Percentiles rank a stretch among this genome's conserved stretches.
Conservation (phyloP, 306 rosid species). For the Cicer bijugum region DNA sequence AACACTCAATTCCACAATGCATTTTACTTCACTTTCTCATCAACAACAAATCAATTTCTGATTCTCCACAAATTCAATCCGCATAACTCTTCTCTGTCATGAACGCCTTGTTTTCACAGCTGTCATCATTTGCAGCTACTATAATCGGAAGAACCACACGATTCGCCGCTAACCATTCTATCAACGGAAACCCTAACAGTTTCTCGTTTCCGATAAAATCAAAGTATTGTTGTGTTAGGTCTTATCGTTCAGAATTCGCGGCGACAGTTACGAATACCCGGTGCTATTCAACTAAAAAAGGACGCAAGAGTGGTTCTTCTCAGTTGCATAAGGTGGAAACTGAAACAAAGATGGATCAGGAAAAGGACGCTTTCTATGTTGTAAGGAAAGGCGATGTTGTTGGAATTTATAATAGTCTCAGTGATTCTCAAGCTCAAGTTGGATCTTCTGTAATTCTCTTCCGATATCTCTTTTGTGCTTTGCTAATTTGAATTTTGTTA, state of each 20-base stretch:
- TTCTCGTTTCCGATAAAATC: slow-evolving; percentile 46
- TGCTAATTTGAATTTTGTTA: not conserved
- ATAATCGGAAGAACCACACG: slow-evolving; percentile 49
- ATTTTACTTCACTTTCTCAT: slow-evolving; percentile 12
- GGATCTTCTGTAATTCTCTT: slow-evolving; percentile 75
- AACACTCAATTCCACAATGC: not conserved
- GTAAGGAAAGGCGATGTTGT: slow-evolving; percentile 88
- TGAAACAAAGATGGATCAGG: slow-evolving; percentile 56
- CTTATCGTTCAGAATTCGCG: slow-evolving; percentile 43
- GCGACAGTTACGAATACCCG: slow-evolving; percentile 45
- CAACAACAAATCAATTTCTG: not conserved
- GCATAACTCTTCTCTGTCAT: slow-evolving; percentile 46
- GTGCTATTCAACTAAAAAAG: slow-evolving; percentile 63
- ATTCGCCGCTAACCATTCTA: slow-evolving; percentile 41
- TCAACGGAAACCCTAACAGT: slow-evolving; percentile 37
- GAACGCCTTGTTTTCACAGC: slow-evolving; percentile 63
- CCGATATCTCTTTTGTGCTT: not conserved
- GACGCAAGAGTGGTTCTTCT: slow-evolving; percentile 46
- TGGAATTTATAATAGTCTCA: slow-evolving; percentile 69
- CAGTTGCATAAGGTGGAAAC: slow-evolving; percentile 46
- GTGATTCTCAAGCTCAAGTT: slow-evolving; percentile 83
- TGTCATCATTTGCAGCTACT: slow-evolving; percentile 59
- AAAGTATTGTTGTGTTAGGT: slow-evolving; percentile 26
- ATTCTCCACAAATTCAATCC: not conserved
- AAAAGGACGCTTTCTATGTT: slow-evolving; percentile 70